Percentiles rank a stretch among this genome's conserved stretches.
Evolutionary conservation across 139 green algal species (phyloP).

Genomic region (Edaphochlamys debaryana): DNA sequence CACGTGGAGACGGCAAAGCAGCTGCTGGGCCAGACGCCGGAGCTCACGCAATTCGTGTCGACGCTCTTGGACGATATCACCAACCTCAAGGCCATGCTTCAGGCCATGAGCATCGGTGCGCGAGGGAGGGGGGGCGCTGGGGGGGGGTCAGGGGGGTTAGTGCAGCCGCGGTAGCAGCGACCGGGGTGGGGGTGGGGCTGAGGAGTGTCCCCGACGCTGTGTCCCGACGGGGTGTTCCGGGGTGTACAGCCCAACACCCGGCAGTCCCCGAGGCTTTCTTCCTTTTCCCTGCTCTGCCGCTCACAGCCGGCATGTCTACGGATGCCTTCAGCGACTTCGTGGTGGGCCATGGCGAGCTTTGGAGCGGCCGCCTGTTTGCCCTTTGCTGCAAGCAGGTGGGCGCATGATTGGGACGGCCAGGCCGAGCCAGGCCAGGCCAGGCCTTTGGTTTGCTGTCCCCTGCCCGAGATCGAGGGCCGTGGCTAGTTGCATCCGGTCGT

Average conservation of each 20-base stretch:
- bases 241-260: no score
- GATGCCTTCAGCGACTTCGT: conserved; percentile 96
- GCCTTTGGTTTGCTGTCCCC: no score
- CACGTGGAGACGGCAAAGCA: conserved; percentile 85
- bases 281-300: no score
- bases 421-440: no score
- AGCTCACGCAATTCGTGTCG: conserved; percentile 81
- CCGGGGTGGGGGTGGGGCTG: neutral
- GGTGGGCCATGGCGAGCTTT: conserved; percentile 98
- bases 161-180: neutral
- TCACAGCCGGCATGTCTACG: conserved; percentile 86
- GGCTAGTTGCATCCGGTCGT: no score
- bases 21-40: conserved; percentile 76
- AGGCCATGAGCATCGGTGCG: conserved; percentile 83
- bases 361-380: conserved; percentile 88
- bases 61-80: conserved; percentile 86
- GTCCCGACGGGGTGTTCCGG: no score
- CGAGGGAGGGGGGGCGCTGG: neutral
- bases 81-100: conserved; percentile 96
- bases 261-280: no score
- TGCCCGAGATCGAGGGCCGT: no score
- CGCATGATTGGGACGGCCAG: neutral
- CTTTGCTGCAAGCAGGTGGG: conserved; percentile 69
- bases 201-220: no score
- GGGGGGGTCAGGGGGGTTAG: no score